These are phyloP conservation scores for Rehmannia glutinosa DNA, from an alignment of 257 asterid genomes.

Conservation along the genomic window DNA sequence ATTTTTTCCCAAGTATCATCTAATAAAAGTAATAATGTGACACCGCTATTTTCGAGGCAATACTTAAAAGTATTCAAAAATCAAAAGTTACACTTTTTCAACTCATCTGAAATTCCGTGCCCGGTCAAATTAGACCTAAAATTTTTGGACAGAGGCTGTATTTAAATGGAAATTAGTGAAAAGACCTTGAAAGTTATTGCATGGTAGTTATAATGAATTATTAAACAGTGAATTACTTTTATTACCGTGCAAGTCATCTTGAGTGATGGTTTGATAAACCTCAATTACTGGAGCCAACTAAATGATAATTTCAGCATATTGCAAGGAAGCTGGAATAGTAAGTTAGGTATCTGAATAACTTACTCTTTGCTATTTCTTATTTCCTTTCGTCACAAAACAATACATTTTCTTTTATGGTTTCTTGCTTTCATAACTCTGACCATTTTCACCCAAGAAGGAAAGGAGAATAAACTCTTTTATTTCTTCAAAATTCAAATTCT, in stretches of 20 bases:
- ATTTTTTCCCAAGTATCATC: not conserved
- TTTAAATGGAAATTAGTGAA: not conserved
- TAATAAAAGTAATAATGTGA: not conserved
- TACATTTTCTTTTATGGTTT: not conserved
- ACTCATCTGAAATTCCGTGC: not conserved
- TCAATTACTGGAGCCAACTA: not conserved
- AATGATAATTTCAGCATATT: not conserved
- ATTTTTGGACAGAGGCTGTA: not conserved
- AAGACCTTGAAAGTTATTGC: not conserved
- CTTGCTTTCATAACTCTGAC: not conserved
- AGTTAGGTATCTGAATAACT: too few relatives aligned
- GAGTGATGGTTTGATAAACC: not conserved
- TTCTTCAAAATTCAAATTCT: not conserved
- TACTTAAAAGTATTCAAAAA: not conserved
- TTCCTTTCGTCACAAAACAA: not conserved
- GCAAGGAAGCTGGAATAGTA: not conserved
- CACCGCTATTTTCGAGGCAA: not conserved
- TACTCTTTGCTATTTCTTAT: not conserved
- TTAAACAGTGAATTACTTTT: not conserved
- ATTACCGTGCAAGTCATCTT: not conserved
- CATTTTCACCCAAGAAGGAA: too few relatives aligned
- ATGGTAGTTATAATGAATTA: conserved; percentile 3
- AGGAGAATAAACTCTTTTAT: too few relatives aligned
- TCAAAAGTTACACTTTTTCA: not conserved
- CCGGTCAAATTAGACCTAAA: too few relatives aligned